phyloP scores from a whole-genome alignment of 352 stramenopile genomes.

The Phytophthora fragariae region DNA sequence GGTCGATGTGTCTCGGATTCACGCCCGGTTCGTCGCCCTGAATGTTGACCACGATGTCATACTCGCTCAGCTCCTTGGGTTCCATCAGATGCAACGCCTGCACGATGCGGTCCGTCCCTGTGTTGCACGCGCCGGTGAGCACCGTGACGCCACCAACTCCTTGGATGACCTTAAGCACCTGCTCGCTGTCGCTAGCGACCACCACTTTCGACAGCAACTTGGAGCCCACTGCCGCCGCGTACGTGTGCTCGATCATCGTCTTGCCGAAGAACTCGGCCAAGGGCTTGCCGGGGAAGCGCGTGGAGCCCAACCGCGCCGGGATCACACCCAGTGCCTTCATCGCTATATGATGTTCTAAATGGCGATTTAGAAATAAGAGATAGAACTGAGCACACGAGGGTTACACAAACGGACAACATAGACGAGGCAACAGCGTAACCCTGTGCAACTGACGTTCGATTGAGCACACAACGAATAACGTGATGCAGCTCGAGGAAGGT shows the following conservation, averaged over 20 bases:
- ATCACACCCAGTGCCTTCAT: constrained; percentile 85
- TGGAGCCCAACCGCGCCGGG: constrained; percentile 73
- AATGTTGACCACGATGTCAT: constrained; percentile 87
- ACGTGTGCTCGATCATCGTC: constrained; percentile 89
- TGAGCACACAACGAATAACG: neutral
- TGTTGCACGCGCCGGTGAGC: constrained; percentile 73
- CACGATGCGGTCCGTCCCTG: constrained; percentile 81
- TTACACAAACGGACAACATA: constrained; percentile 1
- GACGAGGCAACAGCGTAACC: constrained; percentile 2
- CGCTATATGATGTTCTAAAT: constrained; percentile 5
- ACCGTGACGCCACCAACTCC: constrained; percentile 54
- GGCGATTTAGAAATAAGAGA: neutral
- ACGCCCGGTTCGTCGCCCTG: constrained; percentile 87
- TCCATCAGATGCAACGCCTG: constrained; percentile 61
- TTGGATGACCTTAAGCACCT: constrained; percentile 58
- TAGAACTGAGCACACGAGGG: neutral
- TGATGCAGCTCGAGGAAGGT: constrained; percentile 70
- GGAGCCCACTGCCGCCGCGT: constrained; percentile 57
- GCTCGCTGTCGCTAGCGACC: constrained; percentile 80
- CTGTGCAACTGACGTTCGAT: constrained; percentile 5
- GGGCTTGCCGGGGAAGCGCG: constrained; percentile 83
- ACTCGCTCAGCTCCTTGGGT: constrained; percentile 48
- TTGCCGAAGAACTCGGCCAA: constrained; percentile 81
- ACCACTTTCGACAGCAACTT: constrained; percentile 75
- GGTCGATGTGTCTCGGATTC: constrained; percentile 80